These are phyloP conservation scores for Uronychia binucleata DNA, from an alignment of 73 alveolate species.

Conservation along the genomic window DNA sequence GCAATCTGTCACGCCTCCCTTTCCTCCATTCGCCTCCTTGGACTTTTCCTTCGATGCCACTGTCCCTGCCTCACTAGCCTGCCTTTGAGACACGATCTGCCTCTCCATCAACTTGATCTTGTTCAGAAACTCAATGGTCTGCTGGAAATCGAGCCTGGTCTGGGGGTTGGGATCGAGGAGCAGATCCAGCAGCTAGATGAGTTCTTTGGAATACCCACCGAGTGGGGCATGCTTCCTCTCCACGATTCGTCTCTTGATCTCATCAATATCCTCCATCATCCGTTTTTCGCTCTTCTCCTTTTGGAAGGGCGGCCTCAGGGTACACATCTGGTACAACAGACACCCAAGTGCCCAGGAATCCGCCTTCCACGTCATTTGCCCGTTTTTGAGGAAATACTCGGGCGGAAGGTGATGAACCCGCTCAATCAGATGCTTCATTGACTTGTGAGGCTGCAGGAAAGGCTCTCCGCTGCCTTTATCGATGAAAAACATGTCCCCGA, in stretches of 20 bases:
- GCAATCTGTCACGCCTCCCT: neutral
- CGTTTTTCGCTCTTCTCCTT: neutral
- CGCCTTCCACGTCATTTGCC: neutral
- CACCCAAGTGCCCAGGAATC: neutral
- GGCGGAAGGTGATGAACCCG: neutral
- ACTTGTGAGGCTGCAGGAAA: neutral
- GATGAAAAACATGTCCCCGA: neutral
- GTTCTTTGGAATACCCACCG: neutral
- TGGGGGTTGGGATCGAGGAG: neutral
- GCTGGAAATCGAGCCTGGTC: neutral
- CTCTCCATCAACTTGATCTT: neutral
- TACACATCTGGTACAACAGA: neutral
- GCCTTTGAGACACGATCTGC: neutral
- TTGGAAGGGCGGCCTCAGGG: neutral
- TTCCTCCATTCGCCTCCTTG: neutral
- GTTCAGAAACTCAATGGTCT: neutral
- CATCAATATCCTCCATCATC: neutral
- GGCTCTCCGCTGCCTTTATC: neutral
- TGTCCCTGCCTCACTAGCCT: neutral
- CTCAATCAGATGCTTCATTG: neutral
- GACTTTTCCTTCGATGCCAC: neutral
- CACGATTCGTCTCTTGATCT: neutral
- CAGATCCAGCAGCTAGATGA: neutral
- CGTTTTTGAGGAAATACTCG: neutral
- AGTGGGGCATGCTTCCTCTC: neutral